Conservation (phyloP, 805 yeast genomes). For the Saturnispora serradocipensis region DNA sequence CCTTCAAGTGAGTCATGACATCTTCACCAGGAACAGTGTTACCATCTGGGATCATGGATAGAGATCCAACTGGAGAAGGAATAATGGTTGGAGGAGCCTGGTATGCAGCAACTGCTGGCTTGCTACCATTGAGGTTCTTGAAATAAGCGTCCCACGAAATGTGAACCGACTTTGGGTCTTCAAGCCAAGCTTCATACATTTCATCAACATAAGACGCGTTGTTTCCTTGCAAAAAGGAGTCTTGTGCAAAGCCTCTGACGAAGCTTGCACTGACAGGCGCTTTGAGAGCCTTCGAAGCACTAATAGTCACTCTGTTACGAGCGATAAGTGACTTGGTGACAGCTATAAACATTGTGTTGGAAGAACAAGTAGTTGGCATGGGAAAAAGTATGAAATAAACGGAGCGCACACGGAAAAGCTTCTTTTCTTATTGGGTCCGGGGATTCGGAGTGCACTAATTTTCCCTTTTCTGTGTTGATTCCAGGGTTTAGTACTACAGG, state of each 20-base stretch:
- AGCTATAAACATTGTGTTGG: slow-evolving; percentile 23
- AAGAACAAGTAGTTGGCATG: neutral
- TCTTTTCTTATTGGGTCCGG: slow-evolving; percentile 1
- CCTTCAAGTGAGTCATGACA: slow-evolving; percentile 82
- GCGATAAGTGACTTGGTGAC: slow-evolving; percentile 13
- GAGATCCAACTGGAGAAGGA: slow-evolving; percentile 73
- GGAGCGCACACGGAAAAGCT: slow-evolving; percentile 15
- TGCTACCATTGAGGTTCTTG: slow-evolving; percentile 67
- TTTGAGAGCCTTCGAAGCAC: neutral
- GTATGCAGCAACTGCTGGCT: slow-evolving; percentile 70
- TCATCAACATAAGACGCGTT: slow-evolving; percentile 93
- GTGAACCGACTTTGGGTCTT: slow-evolving; percentile 87
- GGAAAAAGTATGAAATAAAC: neutral
- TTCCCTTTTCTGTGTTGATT: neutral
- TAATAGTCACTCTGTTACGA: neutral
- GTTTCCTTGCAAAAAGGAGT: slow-evolving; percentile 72
- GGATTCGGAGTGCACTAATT: neutral
- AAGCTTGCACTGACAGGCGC: slow-evolving; percentile 3
- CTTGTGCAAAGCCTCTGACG: slow-evolving; percentile 36
- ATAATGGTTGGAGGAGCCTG: slow-evolving; percentile 86
- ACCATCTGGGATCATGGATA: slow-evolving; percentile 47
- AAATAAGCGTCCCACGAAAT: slow-evolving; percentile 96
- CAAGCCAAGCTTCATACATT: slow-evolving; percentile 92
- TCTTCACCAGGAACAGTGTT: slow-evolving; percentile 49
- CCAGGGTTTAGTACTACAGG: neutral